Evolutionary conservation across 306 rosid genomes (phyloP).

Genomic region (Pueraria montana): DNA sequence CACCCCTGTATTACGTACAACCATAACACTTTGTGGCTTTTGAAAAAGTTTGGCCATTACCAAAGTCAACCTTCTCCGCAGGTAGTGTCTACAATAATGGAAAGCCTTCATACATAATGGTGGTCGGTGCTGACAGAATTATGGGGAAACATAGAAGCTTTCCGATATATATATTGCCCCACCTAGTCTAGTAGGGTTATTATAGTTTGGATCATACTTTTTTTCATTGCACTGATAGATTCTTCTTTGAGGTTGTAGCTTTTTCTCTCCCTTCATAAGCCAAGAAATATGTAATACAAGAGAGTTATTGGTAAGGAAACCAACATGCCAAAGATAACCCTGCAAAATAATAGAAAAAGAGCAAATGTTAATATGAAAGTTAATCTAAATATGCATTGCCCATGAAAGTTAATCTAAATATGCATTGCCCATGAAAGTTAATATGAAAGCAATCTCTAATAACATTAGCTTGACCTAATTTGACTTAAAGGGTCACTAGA

Average conservation of each 20-base stretch:
- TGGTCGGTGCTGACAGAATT: slow-evolving; percentile 48
- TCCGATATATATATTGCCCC: slow-evolving; percentile 23
- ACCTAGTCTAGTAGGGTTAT: slow-evolving; percentile 34
- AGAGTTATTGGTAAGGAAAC: slow-evolving; percentile 76
- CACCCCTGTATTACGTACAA: slow-evolving; percentile 24
- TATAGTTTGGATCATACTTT: slow-evolving; percentile 37
- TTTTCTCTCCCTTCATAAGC: slow-evolving; percentile 50
- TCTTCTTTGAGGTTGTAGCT: slow-evolving; percentile 10
- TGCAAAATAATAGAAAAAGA: slow-evolving; percentile 35
- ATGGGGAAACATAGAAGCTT: slow-evolving; percentile 33
- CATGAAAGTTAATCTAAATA: neutral
- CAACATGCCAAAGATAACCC: slow-evolving; percentile 86
- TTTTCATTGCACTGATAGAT: slow-evolving; percentile 6
- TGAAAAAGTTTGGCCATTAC: slow-evolving; percentile 12
- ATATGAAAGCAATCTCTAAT: neutral
- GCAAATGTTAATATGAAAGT: neutral
- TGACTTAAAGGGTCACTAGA: neutral
- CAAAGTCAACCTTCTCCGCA: slow-evolving; percentile 44
- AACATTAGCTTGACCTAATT: slow-evolving; percentile 5
- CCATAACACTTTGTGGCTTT: slow-evolving; percentile 34
- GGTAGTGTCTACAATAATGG: slow-evolving; percentile 40
- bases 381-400: neutral
- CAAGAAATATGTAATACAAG: slow-evolving; percentile 65
- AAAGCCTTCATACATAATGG: slow-evolving; percentile 33
- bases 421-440: slow-evolving; percentile 1